Conservation (phyloP, 2,329 filamentous ascomycete species). For the Bretziella fagacearum region DNA sequence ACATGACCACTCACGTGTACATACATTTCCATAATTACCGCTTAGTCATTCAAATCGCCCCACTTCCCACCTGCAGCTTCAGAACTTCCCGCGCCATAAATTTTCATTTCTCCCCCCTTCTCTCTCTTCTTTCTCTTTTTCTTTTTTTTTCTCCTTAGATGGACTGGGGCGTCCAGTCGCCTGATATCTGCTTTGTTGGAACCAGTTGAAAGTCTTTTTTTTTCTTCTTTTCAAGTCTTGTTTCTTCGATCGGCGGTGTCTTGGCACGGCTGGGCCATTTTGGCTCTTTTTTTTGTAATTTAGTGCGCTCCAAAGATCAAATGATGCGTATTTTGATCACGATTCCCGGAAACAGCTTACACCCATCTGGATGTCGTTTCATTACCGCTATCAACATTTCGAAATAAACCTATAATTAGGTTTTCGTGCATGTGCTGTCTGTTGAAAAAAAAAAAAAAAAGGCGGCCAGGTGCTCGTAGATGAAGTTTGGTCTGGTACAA, state of each 20-base stretch:
- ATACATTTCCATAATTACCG: constrained; percentile 2
- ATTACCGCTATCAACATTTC: constrained; percentile 39
- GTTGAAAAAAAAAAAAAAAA: too few relatives aligned
- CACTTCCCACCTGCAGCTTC: not conserved
- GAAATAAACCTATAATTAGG: too few relatives aligned
- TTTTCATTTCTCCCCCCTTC: not conserved
- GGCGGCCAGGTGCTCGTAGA: too few relatives aligned
- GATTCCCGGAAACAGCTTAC: constrained; percentile 25
- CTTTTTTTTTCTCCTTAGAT: constrained; percentile 22
- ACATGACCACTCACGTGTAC: not conserved
- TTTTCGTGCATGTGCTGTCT: too few relatives aligned
- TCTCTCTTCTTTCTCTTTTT: constrained; percentile 15
- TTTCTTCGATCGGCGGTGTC: constrained; percentile 21
- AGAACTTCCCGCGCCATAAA: not conserved
- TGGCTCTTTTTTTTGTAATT: constrained; percentile 18
- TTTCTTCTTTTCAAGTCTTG: too few relatives aligned
- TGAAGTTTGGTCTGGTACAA: too few relatives aligned
- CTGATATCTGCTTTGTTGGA: constrained; percentile 19
- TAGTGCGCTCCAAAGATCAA: constrained; percentile 12
- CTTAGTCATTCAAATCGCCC: not conserved
- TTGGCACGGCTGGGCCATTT: constrained; percentile 19
- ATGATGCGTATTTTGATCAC: constrained; percentile 33
- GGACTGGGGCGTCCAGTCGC: constrained; percentile 16
- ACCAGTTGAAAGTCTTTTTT: not conserved
- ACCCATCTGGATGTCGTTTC: constrained; percentile 37